Evolutionary conservation across 306 rosid species (phyloP), one percentile per base, ranked within the genome.

Genomic region (Prunus padus): DNA sequence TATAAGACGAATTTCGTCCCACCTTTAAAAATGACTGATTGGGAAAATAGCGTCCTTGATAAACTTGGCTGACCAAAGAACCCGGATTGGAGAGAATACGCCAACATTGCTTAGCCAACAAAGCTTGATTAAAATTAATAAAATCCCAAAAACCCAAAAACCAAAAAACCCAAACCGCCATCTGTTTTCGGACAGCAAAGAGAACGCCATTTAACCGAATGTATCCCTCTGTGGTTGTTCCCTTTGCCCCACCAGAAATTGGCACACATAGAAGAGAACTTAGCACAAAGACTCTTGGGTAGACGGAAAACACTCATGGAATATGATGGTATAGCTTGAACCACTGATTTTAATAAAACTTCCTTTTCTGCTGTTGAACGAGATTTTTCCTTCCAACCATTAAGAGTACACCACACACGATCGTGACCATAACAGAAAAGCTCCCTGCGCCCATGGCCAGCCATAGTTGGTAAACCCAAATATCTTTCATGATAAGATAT

Each of bases 391-490:
- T 56, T 56, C 62, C 62, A 20, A 6, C 28, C 62, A 56, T 56
- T 56, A 1, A 56, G 5, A 25, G 20, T 20, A 6, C 2, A 2
- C 14, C 54, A 49, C 13, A 49, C 18, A 11, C 0, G 25, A 19
- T 20, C 30, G 0, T 3, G 3, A n/a, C 20, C 13, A 2, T 4
- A n/a, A 7, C 14, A 0, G 4, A 56, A 56, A 2, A 56, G 0
- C 0, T 2, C 8, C 14, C 2, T 2, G 8, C 0, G 1, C 4
- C 12, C 62, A 2, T 0, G 23, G 7, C 28, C 3, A n/a, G 15
- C 11, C 14, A 56, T 19, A 11, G 62, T 56, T 2, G 62, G 62
- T 15, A 50, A 5, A 13, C 55, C 55, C 8, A 50, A 14, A 4
- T 50, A 50, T 16, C 19, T 50, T 50, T 56, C 26, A 20, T 56